Conservation (phyloP, 2,329 filamentous ascomycete genomes). For the Taxawa tesnikishii region DNA sequence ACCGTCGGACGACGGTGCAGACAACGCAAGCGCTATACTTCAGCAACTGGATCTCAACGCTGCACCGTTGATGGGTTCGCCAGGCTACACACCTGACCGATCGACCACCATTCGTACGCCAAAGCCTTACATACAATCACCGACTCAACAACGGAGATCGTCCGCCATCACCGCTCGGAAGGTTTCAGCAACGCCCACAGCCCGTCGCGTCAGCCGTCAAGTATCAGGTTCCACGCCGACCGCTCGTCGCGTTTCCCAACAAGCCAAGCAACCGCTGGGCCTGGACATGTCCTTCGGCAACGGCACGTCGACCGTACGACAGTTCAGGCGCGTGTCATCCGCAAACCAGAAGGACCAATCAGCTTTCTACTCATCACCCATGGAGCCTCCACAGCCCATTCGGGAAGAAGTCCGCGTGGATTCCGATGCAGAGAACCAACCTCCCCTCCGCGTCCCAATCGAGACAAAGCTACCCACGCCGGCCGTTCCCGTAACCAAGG, state of each 20-base stretch:
- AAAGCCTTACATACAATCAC: conserved; percentile 17
- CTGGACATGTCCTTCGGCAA: conserved; percentile 92
- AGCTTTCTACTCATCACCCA: conserved; percentile 9
- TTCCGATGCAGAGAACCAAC: conserved; percentile 52
- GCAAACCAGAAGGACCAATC: conserved; percentile 10
- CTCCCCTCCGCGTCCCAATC: conserved; percentile 28
- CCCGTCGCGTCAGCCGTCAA: conserved; percentile 18
- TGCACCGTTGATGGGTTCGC: conserved; percentile 25
- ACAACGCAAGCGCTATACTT: conserved; percentile 24
- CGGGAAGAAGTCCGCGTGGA: no score
- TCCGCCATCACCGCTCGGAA: conserved; percentile 26
- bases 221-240: conserved; percentile 27
- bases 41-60: conserved; percentile 30
- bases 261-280: conserved; percentile 62
- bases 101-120: conserved; percentile 25
- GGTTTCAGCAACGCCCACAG: conserved; percentile 18
- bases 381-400: conserved; percentile 7
- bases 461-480: conserved; percentile 6
- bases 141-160: conserved; percentile 18
- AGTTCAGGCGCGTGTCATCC: conserved; percentile 74
- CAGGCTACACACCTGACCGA: conserved; percentile 10
- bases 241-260: conserved; percentile 29
- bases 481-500: conserved; percentile 42
- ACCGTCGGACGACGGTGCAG: conserved; percentile 22
- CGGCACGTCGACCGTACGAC: conserved; percentile 76